Base-by-base conservation (phyloP, 257 asterid species). In the Salvia rosmarinus region DNA sequence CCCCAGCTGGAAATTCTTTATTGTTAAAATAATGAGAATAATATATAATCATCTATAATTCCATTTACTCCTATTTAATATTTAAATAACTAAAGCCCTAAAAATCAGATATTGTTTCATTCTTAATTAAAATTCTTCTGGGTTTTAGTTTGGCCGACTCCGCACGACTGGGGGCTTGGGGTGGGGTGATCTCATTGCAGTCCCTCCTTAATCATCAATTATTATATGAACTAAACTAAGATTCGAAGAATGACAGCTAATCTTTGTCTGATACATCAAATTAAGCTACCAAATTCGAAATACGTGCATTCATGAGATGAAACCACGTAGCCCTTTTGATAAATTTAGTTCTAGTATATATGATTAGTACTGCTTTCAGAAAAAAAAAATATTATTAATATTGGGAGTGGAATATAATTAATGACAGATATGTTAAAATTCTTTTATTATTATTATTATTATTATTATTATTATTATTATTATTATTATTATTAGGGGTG, bases 221-320 rank as follows among this genome's bases (percentile, higher is more conserved):
- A 52, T 23, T 21, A 19, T 9, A 39, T 12, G 2, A 62, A 49
- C 9, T 60, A 52, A 69, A 4, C 23, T 62, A 39, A 28, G 49
- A 57, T 77, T 71, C 57, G 7, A 71, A 56, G 81, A 77, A 71
- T 77, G 77, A 77, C 81, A 77, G 74, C 77, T 77, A 77, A 55
- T 77, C 69, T 55, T 55, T 63, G 72, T 69, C 76, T 51, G 19
- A 25, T 25, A 25, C 30, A 52, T 70, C 76, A 54, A 75, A 76
- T 52, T 47, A 64, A 39, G 35, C 64, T 68, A 69, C 39, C 47
- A 16, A 55, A 64, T 46, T n/a, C 1, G 1, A 0, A 10, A 71
- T 73, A 64, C 80, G 80, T 34, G 56, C 1, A 13, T 46, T 46
- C 52, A 30, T 10, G 0, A 4, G n/a, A 49, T 47, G 7, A 4